phyloP scores from a whole-genome alignment of 169 alveolate species.

The Plasmodium ovale region DNA sequence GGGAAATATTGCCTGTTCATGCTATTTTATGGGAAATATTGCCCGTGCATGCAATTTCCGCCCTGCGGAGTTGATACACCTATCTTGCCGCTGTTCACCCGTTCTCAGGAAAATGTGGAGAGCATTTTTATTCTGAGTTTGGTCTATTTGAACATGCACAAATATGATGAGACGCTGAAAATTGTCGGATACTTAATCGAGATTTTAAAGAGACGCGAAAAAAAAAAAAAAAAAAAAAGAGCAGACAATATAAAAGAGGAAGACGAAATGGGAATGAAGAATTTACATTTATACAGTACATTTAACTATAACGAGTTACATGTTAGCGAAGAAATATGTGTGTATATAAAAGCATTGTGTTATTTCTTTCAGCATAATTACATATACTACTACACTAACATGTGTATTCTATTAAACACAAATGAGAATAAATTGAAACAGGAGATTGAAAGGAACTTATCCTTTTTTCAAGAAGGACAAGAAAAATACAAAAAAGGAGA shows the following conservation, averaged over 20 bases:
- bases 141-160: slow-evolving; percentile 24
- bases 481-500: background rate
- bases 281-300: slow-evolving; percentile 31
- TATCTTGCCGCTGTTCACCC: background rate
- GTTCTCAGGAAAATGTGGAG: slow-evolving; percentile 38
- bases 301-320: slow-evolving; percentile 16
- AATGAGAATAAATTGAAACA: slow-evolving; percentile 19
- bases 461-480: background rate
- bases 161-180: slow-evolving; percentile 28
- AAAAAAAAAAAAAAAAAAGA: slow-evolving; percentile 2
- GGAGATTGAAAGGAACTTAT: slow-evolving; percentile 14
- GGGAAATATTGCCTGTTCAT: no score
- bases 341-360: slow-evolving; percentile 55
- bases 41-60: no score
- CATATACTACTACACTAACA: slow-evolving; percentile 45
- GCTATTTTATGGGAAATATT: no score
- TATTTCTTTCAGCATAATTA: slow-evolving; percentile 53
- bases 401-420: slow-evolving; percentile 44
- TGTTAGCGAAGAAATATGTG: slow-evolving; percentile 38
- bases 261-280: slow-evolving; percentile 5
- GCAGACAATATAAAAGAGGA: slow-evolving; percentile 3
- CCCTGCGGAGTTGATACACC: background rate
- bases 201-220: slow-evolving; percentile 5
- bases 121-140: slow-evolving; percentile 48
- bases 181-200: slow-evolving; percentile 25